Evolutionary conservation across 768 basidiomycete species (phyloP).

Genomic region (Mycena leptocephala): DNA sequence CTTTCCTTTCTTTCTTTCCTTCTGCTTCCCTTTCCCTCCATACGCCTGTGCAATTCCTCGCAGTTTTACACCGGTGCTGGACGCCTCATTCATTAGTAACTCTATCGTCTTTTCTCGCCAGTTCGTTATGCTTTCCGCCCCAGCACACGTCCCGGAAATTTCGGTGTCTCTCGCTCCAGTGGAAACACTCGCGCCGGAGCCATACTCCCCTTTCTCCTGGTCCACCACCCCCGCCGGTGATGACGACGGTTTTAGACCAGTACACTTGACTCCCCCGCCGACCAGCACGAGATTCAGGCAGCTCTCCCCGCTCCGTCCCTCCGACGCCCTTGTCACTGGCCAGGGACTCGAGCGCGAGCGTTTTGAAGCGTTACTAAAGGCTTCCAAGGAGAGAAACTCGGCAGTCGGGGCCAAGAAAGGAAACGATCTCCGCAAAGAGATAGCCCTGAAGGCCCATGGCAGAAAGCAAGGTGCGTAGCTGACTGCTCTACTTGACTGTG

Average conservation of each 20-base stretch:
- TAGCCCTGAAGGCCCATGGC: conserved; percentile 80
- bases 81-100: conserved; percentile 54
- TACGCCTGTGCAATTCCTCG: conserved; percentile 44
- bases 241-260: conserved; percentile 71
- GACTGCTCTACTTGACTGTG: neutral
- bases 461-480: conserved; percentile 77
- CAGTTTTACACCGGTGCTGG: conserved; percentile 66
- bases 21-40: conserved; percentile 50
- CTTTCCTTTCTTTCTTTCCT: conserved; percentile 49
- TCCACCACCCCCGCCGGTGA: conserved; percentile 48
- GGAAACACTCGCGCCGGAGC: conserved; percentile 65
- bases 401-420: conserved; percentile 61
- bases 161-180: conserved; percentile 79
- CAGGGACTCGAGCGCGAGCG: conserved; percentile 75
- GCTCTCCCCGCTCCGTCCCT: conserved; percentile 67
- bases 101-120: conserved; percentile 39
- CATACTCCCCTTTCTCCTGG: conserved; percentile 75
- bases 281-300: conserved; percentile 56
- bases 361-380: conserved; percentile 76
- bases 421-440: conserved; percentile 80
- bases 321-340: conserved; percentile 51
- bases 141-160: conserved; percentile 74
- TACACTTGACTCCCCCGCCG: conserved; percentile 71
- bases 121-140: conserved; percentile 57
- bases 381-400: conserved; percentile 72